These are phyloP conservation scores for Smithsoniella earleae DNA, from an alignment of 163 green algal genomes.

Conservation along the genomic window DNA sequence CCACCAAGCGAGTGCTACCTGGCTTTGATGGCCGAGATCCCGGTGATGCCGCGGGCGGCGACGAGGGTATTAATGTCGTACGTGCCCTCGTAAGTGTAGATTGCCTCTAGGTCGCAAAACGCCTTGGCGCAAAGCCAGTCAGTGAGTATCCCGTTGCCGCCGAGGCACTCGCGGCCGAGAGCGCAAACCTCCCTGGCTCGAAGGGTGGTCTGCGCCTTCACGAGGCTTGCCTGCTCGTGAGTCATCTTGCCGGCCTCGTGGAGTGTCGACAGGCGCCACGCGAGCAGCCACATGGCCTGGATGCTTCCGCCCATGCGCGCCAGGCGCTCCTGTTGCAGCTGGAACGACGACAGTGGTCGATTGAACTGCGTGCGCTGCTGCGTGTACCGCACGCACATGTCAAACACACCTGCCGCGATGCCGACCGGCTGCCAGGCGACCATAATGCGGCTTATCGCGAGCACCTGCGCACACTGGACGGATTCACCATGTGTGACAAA, in stretches of 20 bases:
- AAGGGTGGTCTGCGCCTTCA: conserved; percentile 83
- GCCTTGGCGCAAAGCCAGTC: conserved; percentile 77
- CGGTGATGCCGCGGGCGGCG: conserved; percentile 71
- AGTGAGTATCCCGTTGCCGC: conserved; percentile 75
- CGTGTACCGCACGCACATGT: conserved; percentile 67
- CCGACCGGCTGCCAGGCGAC: conserved; percentile 91
- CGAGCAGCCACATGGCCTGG: conserved; percentile 83
- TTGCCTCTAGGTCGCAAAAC: conserved; percentile 76
- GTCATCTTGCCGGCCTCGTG: conserved; percentile 73
- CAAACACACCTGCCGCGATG: conserved; percentile 58
- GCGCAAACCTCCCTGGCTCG: conserved; percentile 67
- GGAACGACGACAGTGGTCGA: conserved; percentile 65
- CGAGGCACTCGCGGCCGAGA: conserved; percentile 80
- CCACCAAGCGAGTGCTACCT: too few relatives aligned
- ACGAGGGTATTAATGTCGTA: conserved; percentile 91
- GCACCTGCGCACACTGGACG: conserved; percentile 40
- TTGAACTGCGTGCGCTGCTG: conserved; percentile 81
- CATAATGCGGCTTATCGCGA: conserved; percentile 82
- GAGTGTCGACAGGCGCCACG: conserved; percentile 69
- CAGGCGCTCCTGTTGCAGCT: conserved; percentile 84
- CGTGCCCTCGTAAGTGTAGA: conserved; percentile 89
- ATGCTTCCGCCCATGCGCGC: conserved; percentile 71
- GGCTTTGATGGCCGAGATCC: conserved; percentile 70
- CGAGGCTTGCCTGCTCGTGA: conserved; percentile 56
- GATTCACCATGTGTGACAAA: not conserved